These are phyloP conservation scores for Dictyostelium intermedium DNA, from an alignment of 78 protist species.

Conservation along the genomic window DNA sequence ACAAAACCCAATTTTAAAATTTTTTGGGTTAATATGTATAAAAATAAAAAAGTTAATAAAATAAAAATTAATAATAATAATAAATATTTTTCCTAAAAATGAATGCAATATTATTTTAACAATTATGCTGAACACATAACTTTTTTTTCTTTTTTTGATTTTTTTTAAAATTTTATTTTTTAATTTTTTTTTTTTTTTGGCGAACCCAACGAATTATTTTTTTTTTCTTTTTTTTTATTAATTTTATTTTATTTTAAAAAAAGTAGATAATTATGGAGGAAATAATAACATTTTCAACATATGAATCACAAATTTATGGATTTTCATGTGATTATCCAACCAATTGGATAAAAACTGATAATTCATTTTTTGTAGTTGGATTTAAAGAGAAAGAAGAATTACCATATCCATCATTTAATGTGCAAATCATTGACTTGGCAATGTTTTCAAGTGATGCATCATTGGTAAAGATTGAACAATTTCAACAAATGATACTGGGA, in stretches of 20 bases:
- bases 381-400: not conserved
- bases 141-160: not conserved
- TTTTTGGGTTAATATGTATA: no score
- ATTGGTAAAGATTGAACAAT: not conserved
- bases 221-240: not conserved
- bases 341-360: not conserved
- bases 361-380: constrained; percentile 13
- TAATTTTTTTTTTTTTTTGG: not conserved
- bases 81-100: no score
- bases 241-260: not conserved
- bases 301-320: not conserved
- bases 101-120: not conserved
- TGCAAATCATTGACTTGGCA: not conserved
- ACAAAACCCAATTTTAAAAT: no score
- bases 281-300: not conserved
- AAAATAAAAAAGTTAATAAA: no score
- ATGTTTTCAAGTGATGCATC: not conserved
- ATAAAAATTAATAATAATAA: no score
- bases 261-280: not conserved
- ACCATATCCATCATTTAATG: not conserved
- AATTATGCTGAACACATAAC: no score
- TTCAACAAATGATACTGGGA: not conserved
- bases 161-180: not conserved
- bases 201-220: not conserved
- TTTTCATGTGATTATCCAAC: not conserved